These are phyloP conservation scores for Urochloa ruziziensis DNA, from an alignment of 176 grass and related monocot species.

Conservation along the genomic window DNA sequence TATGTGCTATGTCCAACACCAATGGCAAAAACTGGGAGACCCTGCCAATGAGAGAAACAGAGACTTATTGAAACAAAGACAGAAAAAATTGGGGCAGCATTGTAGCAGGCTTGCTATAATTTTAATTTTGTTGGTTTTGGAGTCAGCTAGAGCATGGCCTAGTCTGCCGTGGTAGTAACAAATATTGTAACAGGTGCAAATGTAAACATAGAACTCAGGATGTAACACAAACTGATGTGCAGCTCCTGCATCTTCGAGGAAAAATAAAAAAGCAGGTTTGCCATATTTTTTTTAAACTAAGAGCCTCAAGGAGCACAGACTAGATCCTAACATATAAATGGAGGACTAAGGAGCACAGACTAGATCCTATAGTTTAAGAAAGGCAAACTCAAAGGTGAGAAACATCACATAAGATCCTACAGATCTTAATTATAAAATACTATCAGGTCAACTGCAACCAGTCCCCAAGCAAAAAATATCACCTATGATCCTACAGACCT, in stretches of 20 bases:
- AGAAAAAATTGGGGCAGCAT: background rate
- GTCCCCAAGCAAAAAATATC: background rate
- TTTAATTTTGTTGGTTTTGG: too few species aligned
- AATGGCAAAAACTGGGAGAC: constrained; percentile 90
- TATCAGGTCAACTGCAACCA: background rate
- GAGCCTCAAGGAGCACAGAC: background rate
- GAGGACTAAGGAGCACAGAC: background rate
- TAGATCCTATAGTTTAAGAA: background rate
- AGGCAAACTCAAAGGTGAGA: background rate
- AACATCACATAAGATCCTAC: background rate
- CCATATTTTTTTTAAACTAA: too few species aligned
- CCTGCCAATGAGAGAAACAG: constrained; percentile 46
- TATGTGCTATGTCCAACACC: constrained; percentile 90
- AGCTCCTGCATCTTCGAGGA: too few species aligned
- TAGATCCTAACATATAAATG: background rate
- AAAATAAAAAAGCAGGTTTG: too few species aligned
- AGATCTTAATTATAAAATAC: background rate
- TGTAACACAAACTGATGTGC: too few species aligned
- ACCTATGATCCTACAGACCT: background rate
- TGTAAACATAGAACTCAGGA: too few species aligned
- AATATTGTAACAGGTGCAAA: too few species aligned
- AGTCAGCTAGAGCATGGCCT: too few species aligned
- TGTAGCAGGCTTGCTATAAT: background rate
- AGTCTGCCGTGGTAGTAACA: too few species aligned
- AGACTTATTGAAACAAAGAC: background rate